These are phyloP conservation scores for Raddia guianensis DNA, from an alignment of 176 grass and related monocot genomes.

Conservation along the genomic window DNA sequence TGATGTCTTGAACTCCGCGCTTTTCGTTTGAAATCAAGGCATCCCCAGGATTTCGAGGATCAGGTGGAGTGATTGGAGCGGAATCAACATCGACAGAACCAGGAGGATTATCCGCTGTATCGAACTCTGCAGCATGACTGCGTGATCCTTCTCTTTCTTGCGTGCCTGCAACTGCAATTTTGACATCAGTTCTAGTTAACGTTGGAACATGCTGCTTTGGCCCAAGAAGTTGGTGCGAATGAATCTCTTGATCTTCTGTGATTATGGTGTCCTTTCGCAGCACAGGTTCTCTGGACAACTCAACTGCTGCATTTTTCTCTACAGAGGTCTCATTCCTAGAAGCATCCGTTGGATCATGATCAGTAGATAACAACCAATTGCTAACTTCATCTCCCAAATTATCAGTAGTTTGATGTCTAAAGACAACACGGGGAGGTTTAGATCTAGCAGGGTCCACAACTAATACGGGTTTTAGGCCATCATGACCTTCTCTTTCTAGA, in stretches of 20 bases:
- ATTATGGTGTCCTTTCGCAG: background rate
- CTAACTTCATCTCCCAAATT: constrained; percentile 28
- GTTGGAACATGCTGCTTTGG: background rate
- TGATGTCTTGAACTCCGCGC: background rate
- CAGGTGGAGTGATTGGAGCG: background rate
- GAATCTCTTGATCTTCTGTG: background rate
- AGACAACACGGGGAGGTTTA: background rate
- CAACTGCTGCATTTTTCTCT: constrained; percentile 5
- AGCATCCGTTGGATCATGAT: constrained; percentile 15
- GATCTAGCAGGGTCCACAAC: background rate
- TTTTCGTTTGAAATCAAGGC: background rate
- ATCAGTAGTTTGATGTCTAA: background rate
- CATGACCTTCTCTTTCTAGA: constrained; percentile 16
- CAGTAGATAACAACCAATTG: constrained; percentile 2
- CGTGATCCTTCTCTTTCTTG: constrained; percentile 35
- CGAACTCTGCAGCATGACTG: background rate
- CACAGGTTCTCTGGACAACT: background rate
- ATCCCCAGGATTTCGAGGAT: background rate
- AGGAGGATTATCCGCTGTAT: background rate
- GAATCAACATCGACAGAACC: background rate
- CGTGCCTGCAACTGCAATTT: constrained; percentile 24
- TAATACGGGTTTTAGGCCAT: background rate
- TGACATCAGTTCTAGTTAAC: constrained; percentile 3
- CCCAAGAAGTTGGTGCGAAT: background rate
- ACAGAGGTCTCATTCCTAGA: constrained; percentile 3